Evolutionary conservation across 257 asterid genomes (phyloP).

Genomic region (Salvia miltiorrhiza): DNA sequence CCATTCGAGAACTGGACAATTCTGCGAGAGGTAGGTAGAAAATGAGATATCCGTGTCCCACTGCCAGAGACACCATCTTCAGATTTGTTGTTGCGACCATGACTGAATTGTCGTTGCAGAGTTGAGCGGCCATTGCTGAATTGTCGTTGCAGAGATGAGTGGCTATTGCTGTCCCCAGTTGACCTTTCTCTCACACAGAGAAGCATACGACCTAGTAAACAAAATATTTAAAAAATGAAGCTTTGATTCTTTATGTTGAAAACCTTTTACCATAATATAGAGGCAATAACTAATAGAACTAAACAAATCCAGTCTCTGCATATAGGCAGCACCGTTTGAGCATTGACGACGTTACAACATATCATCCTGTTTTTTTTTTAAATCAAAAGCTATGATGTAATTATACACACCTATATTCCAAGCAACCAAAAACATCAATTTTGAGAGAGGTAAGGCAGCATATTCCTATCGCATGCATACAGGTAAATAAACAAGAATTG

Average conservation of each 20-base stretch:
- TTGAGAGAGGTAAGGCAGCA: neutral
- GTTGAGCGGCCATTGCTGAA: conserved; percentile 78
- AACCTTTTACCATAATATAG: neutral
- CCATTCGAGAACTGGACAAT: conserved; percentile 96
- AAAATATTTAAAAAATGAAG: conserved; percentile 8
- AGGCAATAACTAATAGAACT: neutral
- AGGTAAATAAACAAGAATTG: conserved; percentile 16
- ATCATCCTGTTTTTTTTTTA: neutral
- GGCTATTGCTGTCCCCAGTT: conserved; percentile 58
- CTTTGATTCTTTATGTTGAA: neutral
- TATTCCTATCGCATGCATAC: neutral
- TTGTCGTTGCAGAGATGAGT: conserved; percentile 88
- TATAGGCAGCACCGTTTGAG: neutral
- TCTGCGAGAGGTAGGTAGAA: conserved; percentile 96
- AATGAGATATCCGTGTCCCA: conserved; percentile 90
- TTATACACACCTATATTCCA: neutral
- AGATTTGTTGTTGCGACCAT: conserved; percentile 81
- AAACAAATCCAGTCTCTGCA: neutral
- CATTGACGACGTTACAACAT: neutral
- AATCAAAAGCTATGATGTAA: neutral
- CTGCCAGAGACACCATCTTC: conserved; percentile 77
- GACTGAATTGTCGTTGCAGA: conserved; percentile 96
- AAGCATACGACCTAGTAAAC: conserved; percentile 88
- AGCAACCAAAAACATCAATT: neutral
- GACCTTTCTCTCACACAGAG: conserved; percentile 98